Evolutionary conservation across 495 filamentous ascomycete species (phyloP), one percentile per base, ranked within the genome.

Genomic region (Cercophora newfieldiana): DNA sequence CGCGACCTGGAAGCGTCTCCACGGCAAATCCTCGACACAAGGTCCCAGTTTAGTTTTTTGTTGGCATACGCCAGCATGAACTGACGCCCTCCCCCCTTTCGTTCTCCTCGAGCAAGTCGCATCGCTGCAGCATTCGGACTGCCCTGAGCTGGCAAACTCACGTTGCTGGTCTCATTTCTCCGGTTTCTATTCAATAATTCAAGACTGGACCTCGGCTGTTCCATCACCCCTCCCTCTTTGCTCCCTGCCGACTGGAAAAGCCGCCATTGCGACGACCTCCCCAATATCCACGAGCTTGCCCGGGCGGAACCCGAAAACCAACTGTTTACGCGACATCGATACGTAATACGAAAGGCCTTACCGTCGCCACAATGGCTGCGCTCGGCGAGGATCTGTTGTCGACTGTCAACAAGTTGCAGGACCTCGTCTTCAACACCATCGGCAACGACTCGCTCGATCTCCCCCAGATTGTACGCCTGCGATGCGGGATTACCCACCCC

Each of bases 391-490:
- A 97, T 76, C 81, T 99, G 75, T 85, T 99, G 74, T 86, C 86
- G 63, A 94, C 90, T 57, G 95, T 98, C 75, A 98, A 99, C 81
- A 94, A 94, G 81, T 85, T 99, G 66, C 96, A 99, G 74, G 95
- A 99, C 79, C 79, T 99, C 73, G 95, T 99, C 64, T 98, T 99
- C 82, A 98, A 99, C 81, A 99, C 96, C 59, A 99, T 99, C 75
- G 96, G 95, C 75, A 97, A 95, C 80, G 95, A 99, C 75, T 97
- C 94, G 37, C 87, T 99, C 61, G 95, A 99, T 79, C 79, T 99
- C 48, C 95, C 95, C 60, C 95, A 99, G 78, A 99, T 99, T 82
- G 95, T 98, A 88, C 77, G 90, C 56, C 19, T 80, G 68, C 66
- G 59, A 68, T 74, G 60, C 22, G n/a, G 44, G 51, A n/a, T 24